Base-by-base conservation (phyloP, 2,329 filamentous ascomycete species). In the Trichoderma atrobrunneum region DNA sequence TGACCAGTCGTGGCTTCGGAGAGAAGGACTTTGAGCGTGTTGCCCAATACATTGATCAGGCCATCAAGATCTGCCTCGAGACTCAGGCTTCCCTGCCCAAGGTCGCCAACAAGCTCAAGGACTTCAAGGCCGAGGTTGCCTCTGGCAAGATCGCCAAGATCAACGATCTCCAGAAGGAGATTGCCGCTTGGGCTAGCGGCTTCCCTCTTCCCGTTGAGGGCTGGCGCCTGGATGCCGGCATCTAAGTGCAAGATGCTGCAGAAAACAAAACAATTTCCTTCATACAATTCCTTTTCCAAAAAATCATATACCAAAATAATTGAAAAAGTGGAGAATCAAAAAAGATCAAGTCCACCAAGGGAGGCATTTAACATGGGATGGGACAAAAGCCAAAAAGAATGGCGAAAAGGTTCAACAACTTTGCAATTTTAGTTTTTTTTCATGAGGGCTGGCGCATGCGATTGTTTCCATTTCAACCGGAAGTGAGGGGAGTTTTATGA, bases 41-140 rank as follows among this genome's bases (percentile, higher is more conserved):
- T 75, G 95, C 92, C 76, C 82, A 85, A 77, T 98, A 97, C 88
- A 97, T 98, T 78, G 93, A 97, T 82, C 88, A 91, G 80, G 89
- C 90, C 82, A 93, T 98, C 88, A 93, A 93, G 86, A 88, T 98
- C 80, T 93, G 92, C 88, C 94, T 94, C 89, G 91, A 95, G 80
- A 87, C 97, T 78, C 96, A 98, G 87, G 87, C 81, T 73, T 86
- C 88, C 75, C 89, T 98, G 28, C 95, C 96, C 82, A 98, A 98
- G 90, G 93, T 96, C 84, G 94, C 93, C 80, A 99, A 98, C 91
- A 98, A 97, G 91, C 93, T 97, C 83, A 98, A 98, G 91, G 96
- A 99, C 88, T 98, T 99, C 92, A 97, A 95, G 89, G 91, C 90
- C 81, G 95, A 94, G 89, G 93, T 97, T 74, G 89, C 92, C 72